Base-by-base conservation (phyloP, 176 grass and related monocot genomes). In the Puya raimondii region DNA sequence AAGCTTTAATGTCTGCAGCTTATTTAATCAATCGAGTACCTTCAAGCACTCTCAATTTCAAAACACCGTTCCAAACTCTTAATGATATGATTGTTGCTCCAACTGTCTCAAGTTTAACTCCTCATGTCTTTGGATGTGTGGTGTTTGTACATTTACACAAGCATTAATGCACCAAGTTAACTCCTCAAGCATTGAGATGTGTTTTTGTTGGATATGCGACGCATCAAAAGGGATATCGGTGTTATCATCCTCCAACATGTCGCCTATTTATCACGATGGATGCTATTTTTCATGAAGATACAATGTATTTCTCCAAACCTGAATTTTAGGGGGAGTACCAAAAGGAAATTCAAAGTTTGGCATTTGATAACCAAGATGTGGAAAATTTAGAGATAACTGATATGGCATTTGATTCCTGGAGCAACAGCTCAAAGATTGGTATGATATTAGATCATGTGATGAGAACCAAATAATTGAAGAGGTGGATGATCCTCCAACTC, bases 241-340 rank as follows among this genome's bases (percentile, higher is more conserved):
- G 61, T 1, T 52, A 21, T 1, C 10, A 76, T n/a, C 1, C 22
- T 10, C 6, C 58, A 0, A 26, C 12, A 10, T 16, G 64, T 6
- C 12, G n/a, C 3, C 2, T 66, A 4, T 66, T 47, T 8, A 52
- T 67, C 8, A 66, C 73, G 2, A 12, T 8, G 1, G 47, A 76
- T 67, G 47, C 53, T 48, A 15, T 50, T 4, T 76, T 76, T 67
- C 12, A 65, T 23, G 73, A 76, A 53, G 0, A 3, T n/a, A 10
- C 11, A 6, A 50, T 66, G 20, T 52, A 29, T 11, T 76, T 76
- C 22, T 23, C 27, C 23, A 15, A 51, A 25, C 9, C 33, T 3
- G 9, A 59, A 33, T 2, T 52, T 51, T 2, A 16, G 51, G 2
- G 48, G 22, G 18, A 71, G 49, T 70, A 18, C n/a, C 22, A 17